Percentiles rank a stretch among this genome's conserved stretches.
Evolutionary conservation across 2,329 filamentous ascomycete species (phyloP).

Genomic region (Annulohypoxylon truncatum): DNA sequence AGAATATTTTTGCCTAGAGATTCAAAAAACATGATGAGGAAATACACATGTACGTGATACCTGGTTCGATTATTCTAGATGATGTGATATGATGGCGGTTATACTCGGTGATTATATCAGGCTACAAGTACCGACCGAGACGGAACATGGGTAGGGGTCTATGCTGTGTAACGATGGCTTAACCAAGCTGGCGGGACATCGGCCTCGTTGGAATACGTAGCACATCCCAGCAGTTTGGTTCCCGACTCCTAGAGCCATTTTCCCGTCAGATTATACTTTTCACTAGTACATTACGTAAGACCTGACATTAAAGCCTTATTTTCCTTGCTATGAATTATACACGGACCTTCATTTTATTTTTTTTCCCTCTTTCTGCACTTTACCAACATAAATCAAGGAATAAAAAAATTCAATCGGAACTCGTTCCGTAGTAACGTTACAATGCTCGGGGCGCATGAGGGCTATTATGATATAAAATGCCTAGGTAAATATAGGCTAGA

Average conservation of each 20-base stretch:
- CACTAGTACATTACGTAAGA: neutral
- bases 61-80: neutral
- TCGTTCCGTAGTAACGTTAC: slow-evolving; percentile 11
- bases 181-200: slow-evolving; percentile 26
- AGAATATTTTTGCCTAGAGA: neutral
- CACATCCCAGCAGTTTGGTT: slow-evolving; percentile 8
- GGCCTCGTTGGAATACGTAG: slow-evolving; percentile 7
- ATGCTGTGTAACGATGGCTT: slow-evolving; percentile 35
- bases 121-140: slow-evolving; percentile 22
- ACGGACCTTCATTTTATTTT: neutral
- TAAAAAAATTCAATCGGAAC: neutral
- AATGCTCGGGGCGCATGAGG: neutral
- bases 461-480: slow-evolving; percentile 4
- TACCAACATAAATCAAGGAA: neutral
- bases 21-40: slow-evolving; percentile 7
- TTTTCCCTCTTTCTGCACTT: neutral
- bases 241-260: neutral
- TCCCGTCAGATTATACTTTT: neutral
- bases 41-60: neutral
- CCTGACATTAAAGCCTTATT: neutral
- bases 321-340: neutral
- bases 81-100: slow-evolving; percentile 14
- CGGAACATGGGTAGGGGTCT: slow-evolving; percentile 16
- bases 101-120: slow-evolving; percentile 20
- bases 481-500: slow-evolving; percentile 8